These are phyloP conservation scores for Neonectria ditissima DNA, from an alignment of 2,329 filamentous ascomycete species.

Conservation along the genomic window DNA sequence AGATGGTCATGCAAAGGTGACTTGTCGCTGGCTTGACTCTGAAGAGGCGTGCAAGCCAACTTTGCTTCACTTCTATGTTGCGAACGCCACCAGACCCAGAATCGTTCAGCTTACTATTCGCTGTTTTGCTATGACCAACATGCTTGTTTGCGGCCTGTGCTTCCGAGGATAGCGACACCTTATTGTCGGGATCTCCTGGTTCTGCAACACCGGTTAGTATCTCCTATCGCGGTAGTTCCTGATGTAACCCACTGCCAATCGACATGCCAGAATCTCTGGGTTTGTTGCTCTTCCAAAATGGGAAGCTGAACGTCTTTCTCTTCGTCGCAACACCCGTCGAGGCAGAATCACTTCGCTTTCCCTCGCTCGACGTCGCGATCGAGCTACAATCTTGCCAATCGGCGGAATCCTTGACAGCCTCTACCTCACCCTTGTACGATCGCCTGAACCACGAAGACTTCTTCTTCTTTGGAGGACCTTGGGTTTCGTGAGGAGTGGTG, in stretches of 20 bases:
- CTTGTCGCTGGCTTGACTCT: slow-evolving; percentile 85
- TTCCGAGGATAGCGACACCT: slow-evolving; percentile 27
- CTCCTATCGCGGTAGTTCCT: not conserved
- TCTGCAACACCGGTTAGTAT: slow-evolving; percentile 20
- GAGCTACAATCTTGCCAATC: slow-evolving; percentile 47
- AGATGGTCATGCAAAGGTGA: slow-evolving; percentile 79
- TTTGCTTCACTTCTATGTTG: slow-evolving; percentile 77
- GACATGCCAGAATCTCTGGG: slow-evolving; percentile 58
- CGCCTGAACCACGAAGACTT: slow-evolving; percentile 66
- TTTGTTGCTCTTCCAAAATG: slow-evolving; percentile 67
- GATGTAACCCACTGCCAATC: slow-evolving; percentile 54
- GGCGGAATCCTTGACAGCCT: slow-evolving; percentile 36
- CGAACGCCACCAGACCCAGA: slow-evolving; percentile 56
- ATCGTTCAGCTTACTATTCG: slow-evolving; percentile 47
- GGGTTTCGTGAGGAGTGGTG: slow-evolving; percentile 31
- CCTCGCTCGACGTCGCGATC: slow-evolving; percentile 39
- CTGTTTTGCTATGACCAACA: slow-evolving; percentile 23
- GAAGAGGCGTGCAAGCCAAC: slow-evolving; percentile 91
- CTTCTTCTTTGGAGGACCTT: slow-evolving; percentile 54
- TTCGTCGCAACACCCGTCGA: slow-evolving; percentile 50
- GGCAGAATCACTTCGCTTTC: slow-evolving; percentile 42
- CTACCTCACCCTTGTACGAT: slow-evolving; percentile 53
- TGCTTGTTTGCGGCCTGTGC: slow-evolving; percentile 37
- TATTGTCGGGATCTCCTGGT: slow-evolving; percentile 28
- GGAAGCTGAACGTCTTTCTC: slow-evolving; percentile 65